These are phyloP conservation scores for Metschnikowia borealis DNA, from an alignment of 805 yeast genomes.

Conservation along the genomic window DNA sequence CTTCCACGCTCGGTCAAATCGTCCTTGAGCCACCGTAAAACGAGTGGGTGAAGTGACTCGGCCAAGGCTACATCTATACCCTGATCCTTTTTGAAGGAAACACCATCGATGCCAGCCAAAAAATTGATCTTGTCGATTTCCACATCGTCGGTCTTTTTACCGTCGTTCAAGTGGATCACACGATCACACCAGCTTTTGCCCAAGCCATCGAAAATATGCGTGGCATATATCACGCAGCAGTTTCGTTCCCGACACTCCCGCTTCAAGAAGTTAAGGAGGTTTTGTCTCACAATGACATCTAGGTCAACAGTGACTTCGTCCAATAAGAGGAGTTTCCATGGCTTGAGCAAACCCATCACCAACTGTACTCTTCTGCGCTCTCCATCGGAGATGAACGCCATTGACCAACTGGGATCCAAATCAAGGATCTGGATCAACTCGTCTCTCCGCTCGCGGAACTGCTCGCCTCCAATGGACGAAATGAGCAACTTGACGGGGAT, in stretches of 20 bases:
- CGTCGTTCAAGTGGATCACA: slow-evolving; percentile 72
- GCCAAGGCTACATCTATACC: slow-evolving; percentile 38
- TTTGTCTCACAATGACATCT: slow-evolving; percentile 84
- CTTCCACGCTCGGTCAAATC: slow-evolving; percentile 55
- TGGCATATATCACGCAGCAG: slow-evolving; percentile 85
- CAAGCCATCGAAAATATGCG: slow-evolving; percentile 95
- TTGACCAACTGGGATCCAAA: slow-evolving; percentile 84
- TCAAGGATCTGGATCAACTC: slow-evolving; percentile 72
- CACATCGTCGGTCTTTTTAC: slow-evolving; percentile 45
- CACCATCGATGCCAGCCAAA: slow-evolving; percentile 28
- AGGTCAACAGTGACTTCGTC: slow-evolving; percentile 97
- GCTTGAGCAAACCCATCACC: slow-evolving; percentile 86
- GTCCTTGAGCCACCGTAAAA: slow-evolving; percentile 58
- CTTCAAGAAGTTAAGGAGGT: slow-evolving; percentile 65
- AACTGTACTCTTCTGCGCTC: slow-evolving; percentile 92
- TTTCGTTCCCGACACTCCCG: slow-evolving; percentile 67
- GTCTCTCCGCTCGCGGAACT: slow-evolving; percentile 71
- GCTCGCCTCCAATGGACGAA: slow-evolving; percentile 70
- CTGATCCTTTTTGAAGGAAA: slow-evolving; percentile 14
- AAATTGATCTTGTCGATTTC: slow-evolving; percentile 27
- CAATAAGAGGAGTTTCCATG: slow-evolving; percentile 82
- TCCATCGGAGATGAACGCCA: slow-evolving; percentile 91
- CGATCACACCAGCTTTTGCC: slow-evolving; percentile 81
- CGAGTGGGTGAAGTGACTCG: slow-evolving; percentile 67
- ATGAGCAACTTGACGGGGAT: slow-evolving; percentile 80